These are phyloP conservation scores for Marchantia paleacea DNA, from an alignment of 225 moss, liverwort and hornwort genomes.

Conservation along the genomic window DNA sequence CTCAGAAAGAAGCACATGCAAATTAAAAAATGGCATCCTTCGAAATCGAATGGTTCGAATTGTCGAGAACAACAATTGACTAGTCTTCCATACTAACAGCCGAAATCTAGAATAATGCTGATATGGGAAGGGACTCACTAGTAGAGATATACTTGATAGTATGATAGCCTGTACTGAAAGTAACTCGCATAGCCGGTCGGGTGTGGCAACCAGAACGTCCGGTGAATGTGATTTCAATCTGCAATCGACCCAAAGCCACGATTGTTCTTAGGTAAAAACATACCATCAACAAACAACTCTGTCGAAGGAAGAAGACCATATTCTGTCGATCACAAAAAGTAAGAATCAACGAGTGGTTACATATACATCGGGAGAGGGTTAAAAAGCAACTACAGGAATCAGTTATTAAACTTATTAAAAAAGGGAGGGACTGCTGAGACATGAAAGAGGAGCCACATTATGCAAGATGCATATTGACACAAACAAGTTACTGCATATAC, in stretches of 20 bases:
- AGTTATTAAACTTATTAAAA: too few relatives aligned
- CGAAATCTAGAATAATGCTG: neutral
- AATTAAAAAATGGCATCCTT: too few relatives aligned
- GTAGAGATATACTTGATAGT: slow-evolving; percentile 57
- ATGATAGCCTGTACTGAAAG: slow-evolving; percentile 45
- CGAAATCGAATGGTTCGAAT: too few relatives aligned
- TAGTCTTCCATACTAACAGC: neutral
- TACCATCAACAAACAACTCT: neutral
- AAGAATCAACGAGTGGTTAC: too few relatives aligned
- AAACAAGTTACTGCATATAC: too few relatives aligned
- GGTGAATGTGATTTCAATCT: slow-evolving; percentile 64
- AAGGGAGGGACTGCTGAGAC: too few relatives aligned
- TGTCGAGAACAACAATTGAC: neutral
- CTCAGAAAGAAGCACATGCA: too few relatives aligned
- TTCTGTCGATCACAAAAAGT: neutral
- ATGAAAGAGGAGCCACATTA: too few relatives aligned
- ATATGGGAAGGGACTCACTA: slow-evolving; percentile 43
- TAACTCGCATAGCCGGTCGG: slow-evolving; percentile 65
- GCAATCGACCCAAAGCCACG: slow-evolving; percentile 12
- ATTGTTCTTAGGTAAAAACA: neutral
- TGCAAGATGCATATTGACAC: too few relatives aligned
- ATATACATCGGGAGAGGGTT: too few relatives aligned
- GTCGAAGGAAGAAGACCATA: neutral
- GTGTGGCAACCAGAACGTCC: slow-evolving; percentile 80
- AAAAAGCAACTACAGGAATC: too few relatives aligned